Percentiles rank a stretch among this genome's conserved stretches.
phyloP scores from a whole-genome alignment of 768 basidiomycete species.

The Suillus brevipes region DNA sequence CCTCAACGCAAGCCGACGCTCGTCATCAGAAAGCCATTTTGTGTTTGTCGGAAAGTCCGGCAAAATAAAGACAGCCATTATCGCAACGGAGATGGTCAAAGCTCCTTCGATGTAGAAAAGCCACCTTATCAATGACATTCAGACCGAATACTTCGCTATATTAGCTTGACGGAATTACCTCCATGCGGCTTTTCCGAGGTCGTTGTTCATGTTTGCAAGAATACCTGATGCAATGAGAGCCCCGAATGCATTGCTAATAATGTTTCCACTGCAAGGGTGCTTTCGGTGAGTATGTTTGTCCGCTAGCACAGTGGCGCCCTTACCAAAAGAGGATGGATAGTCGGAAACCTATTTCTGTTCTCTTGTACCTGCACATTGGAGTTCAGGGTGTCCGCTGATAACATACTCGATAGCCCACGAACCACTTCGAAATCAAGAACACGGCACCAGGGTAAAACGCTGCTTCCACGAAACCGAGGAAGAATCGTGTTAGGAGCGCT shows the following conservation, averaged over 20 bases:
- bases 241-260: constrained; percentile 58
- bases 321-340: constrained; percentile 45
- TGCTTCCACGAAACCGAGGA: constrained; percentile 53
- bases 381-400: constrained; percentile 24
- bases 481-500: constrained; percentile 47
- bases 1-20: constrained; percentile 48
- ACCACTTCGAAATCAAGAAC: constrained; percentile 38
- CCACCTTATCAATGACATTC: constrained; percentile 36
- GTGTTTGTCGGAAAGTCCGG: constrained; percentile 47
- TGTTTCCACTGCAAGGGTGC: constrained; percentile 35
- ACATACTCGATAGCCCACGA: constrained; percentile 25
- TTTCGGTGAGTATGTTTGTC: neutral
- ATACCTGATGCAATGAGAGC: constrained; percentile 50
- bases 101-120: constrained; percentile 50
- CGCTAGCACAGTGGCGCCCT: neutral
- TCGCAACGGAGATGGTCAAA: constrained; percentile 44
- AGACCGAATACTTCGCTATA: neutral
- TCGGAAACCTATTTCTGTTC: constrained; percentile 43
- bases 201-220: constrained; percentile 47
- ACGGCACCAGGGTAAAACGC: constrained; percentile 49
- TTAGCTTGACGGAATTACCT: constrained; percentile 32
- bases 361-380: constrained; percentile 39
- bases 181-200: constrained; percentile 52
- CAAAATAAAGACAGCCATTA: constrained; percentile 46
- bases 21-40: constrained; percentile 37